A percentile compares a stretch with the other conserved stretches of the same genome.
phyloP scores from a whole-genome alignment of 306 rosid genomes.

The Acacia melanoxylon region DNA sequence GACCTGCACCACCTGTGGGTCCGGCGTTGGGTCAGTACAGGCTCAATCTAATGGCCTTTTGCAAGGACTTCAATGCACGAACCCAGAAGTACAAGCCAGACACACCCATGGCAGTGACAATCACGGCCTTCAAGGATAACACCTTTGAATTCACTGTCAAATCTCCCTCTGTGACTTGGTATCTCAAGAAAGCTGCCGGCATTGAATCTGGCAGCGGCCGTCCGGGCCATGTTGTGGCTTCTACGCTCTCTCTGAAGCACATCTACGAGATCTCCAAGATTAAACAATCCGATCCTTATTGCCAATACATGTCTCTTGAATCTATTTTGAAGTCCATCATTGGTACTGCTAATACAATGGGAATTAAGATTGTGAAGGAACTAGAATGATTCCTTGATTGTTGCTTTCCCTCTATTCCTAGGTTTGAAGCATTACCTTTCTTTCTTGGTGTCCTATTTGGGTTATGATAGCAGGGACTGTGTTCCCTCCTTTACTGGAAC shows the following conservation, averaged over 20 bases:
- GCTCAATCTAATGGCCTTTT: slow-evolving; percentile 87
- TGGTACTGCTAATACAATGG: slow-evolving; percentile 82
- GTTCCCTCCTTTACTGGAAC: neutral
- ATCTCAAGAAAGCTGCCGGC: slow-evolving; percentile 78
- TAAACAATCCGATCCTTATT: slow-evolving; percentile 76
- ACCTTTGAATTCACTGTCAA: slow-evolving; percentile 79
- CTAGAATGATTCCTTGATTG: slow-evolving; percentile 47
- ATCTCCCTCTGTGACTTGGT: slow-evolving; percentile 81
- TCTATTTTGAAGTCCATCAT: slow-evolving; percentile 75
- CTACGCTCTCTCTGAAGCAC: slow-evolving; percentile 67
- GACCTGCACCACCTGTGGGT: slow-evolving; percentile 76
- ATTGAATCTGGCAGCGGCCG: slow-evolving; percentile 74
- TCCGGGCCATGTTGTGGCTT: slow-evolving; percentile 67
- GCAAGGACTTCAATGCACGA: slow-evolving; percentile 89
- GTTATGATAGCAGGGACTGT: neutral
- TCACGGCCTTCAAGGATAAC: slow-evolving; percentile 87
- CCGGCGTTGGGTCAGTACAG: slow-evolving; percentile 87
- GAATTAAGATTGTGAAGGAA: slow-evolving; percentile 73
- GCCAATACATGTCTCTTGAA: slow-evolving; percentile 57
- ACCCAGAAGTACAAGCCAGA: slow-evolving; percentile 81
- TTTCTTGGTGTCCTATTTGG: neutral
- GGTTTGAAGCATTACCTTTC: neutral
- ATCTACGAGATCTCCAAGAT: slow-evolving; percentile 79
- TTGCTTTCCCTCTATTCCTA: neutral
- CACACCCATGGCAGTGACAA: slow-evolving; percentile 81